phyloP scores from a whole-genome alignment of 2,329 filamentous ascomycete genomes.

The Fusarium paranaense region DNA sequence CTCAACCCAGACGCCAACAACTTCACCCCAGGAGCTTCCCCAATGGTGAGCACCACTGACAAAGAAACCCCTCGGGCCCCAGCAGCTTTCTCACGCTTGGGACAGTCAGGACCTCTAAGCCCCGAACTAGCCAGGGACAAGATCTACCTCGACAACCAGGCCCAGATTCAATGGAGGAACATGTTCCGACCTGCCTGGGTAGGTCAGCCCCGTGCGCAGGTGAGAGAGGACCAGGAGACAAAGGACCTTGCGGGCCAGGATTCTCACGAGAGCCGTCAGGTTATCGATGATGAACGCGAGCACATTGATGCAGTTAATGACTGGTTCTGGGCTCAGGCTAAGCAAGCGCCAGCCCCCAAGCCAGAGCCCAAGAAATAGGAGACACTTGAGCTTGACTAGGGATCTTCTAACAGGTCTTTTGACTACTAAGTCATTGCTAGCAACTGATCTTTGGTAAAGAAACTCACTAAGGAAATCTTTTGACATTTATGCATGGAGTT shows the following conservation, averaged over 20 bases:
- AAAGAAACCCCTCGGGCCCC: not conserved
- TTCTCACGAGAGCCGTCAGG: not conserved
- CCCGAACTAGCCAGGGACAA: not conserved
- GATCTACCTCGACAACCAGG: not conserved
- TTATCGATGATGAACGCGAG: not conserved
- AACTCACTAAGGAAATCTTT: not conserved
- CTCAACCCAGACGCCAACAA: not conserved
- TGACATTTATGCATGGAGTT: not conserved
- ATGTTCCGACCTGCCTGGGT: not conserved
- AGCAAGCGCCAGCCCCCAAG: not conserved
- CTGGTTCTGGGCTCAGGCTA: not conserved
- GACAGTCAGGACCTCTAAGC: not conserved
- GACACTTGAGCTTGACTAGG: not conserved
- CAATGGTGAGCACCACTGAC: not conserved
- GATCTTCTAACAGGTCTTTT: not conserved
- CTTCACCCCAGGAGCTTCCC: not conserved
- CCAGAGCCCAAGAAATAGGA: not conserved
- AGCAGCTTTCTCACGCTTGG: not conserved
- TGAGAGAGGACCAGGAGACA: not conserved
- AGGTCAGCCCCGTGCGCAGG: not conserved
- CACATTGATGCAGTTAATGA: not conserved
- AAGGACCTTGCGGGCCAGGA: not conserved
- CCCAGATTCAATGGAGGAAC: not conserved
- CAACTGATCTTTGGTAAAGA: not conserved
- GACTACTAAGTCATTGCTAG: not conserved